phyloP scores from a whole-genome alignment of 1,284 basidiomycete species.

The Neolentinus lepideus region DNA sequence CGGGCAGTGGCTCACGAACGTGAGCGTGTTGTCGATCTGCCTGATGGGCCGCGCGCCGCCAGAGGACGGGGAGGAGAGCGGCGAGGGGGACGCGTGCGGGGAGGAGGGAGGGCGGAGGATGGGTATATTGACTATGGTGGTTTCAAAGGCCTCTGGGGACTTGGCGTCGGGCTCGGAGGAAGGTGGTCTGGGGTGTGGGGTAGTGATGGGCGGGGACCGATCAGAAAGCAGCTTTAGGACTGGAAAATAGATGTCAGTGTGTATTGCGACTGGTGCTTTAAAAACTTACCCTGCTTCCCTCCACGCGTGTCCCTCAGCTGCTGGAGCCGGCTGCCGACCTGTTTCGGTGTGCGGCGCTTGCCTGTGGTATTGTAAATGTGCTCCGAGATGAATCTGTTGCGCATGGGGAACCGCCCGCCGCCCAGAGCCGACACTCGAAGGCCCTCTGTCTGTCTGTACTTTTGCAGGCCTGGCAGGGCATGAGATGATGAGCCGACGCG shows the following conservation, averaged over 20 bases:
- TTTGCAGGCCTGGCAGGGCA: conserved; percentile 42
- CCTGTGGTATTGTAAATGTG: conserved; percentile 59
- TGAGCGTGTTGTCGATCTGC: neutral
- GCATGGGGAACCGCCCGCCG: conserved; percentile 64
- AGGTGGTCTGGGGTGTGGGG: conserved; percentile 58
- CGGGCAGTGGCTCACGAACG: neutral
- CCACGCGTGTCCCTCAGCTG: conserved; percentile 63
- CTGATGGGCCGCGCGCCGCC: neutral
- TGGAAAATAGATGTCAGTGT: conserved; percentile 6
- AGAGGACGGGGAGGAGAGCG: conserved; percentile 9
- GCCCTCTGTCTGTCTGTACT: conserved; percentile 38
- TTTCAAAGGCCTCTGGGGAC: conserved; percentile 12
- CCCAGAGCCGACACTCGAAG: conserved; percentile 61
- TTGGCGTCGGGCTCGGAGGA: conserved; percentile 30
- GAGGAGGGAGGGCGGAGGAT: conserved; percentile 5
- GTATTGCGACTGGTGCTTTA: conserved; percentile 4
- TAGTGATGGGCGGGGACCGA: neutral
- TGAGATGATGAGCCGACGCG: conserved; percentile 6
- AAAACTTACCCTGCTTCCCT: conserved; percentile 49
- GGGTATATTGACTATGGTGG: conserved; percentile 3
- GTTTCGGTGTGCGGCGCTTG: conserved; percentile 58
- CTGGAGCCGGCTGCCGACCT: conserved; percentile 67
- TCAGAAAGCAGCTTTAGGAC: conserved; percentile 19
- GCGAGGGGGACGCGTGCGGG: conserved; percentile 10
- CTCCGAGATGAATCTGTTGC: conserved; percentile 68